Evolutionary conservation across 805 yeast genomes (phyloP).

Genomic region (Myxozyma lipomycoides): DNA sequence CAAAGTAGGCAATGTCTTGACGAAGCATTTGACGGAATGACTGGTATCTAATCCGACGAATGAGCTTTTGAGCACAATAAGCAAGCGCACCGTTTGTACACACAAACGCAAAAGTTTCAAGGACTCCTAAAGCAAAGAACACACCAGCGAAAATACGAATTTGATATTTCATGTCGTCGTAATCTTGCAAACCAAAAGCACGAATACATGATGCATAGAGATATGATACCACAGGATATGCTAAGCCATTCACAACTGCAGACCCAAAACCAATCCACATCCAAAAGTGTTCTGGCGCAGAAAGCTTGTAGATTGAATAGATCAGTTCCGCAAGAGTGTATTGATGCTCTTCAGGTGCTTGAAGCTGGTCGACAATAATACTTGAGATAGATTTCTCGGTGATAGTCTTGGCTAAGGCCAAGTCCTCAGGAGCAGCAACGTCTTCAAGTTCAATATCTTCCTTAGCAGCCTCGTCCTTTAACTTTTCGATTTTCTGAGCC

Average conservation of each 20-base stretch:
- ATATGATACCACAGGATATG: conserved; percentile 35
- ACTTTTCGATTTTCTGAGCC: conserved; percentile 35
- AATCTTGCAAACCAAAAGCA: conserved; percentile 33
- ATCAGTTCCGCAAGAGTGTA: conserved; percentile 14
- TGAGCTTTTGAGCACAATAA: conserved; percentile 23
- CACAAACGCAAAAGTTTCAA: conserved; percentile 17
- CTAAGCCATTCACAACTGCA: conserved; percentile 19
- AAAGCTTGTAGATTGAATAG: conserved; percentile 12
- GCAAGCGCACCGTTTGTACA: conserved; percentile 21
- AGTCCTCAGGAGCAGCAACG: conserved; percentile 5
- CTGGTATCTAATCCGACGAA: conserved; percentile 29
- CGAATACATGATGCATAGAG: conserved; percentile 39
- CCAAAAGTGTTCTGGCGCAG: conserved; percentile 20
- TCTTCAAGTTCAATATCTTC: conserved; percentile 31
- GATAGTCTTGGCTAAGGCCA: conserved; percentile 7
- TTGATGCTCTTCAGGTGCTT: conserved; percentile 2
- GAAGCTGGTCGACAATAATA: conserved; percentile 5
- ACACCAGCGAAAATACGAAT: conserved; percentile 34
- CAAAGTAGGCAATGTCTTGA: conserved; percentile 35
- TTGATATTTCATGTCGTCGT: conserved; percentile 38
- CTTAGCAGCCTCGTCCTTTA: conserved; percentile 47
- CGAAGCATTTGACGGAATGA: conserved; percentile 31
- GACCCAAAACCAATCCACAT: conserved; percentile 23
- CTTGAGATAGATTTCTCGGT: conserved; percentile 25
- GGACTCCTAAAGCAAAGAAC: conserved; percentile 27